Base-by-base conservation (phyloP, 208 protist genomes). In the Wallacemonas sp. region DNA sequence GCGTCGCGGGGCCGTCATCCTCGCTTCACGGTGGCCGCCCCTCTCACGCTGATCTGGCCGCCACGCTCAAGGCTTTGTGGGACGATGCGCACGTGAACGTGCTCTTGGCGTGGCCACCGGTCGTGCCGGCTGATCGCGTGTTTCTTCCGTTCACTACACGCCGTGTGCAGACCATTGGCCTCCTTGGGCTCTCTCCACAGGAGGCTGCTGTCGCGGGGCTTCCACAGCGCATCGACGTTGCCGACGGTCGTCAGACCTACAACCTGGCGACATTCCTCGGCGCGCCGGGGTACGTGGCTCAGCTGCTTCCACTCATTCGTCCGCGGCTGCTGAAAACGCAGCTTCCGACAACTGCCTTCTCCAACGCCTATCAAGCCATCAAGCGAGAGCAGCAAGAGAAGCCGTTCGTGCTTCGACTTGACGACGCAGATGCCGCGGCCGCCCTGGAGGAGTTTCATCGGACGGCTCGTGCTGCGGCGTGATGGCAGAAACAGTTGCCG, bases 201-300 rank as follows among this genome's bases (percentile, higher is more conserved):
- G 24, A 55, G 9, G 37, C 13, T 33, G 1, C 34, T 27, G 41
- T 22, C 63, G 50, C 27, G 37, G 64, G 42, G 41, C 71, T 76
- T 44, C 85, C 71, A 0, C 50, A 58, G 37, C 8, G 39, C 60
- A 36, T 65, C 44, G 36, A 69, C 9, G 63, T 89, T 24, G 41
- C 38, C n/a, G 83, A 63, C 39, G 33, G 57, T 0, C 63, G 38
- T 1, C 57, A 60, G 45, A 39, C 63, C 29, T 86, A 84, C 65
- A 37, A 74, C 4, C 3, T 85, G n/a, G 62, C 76, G 17, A 4
- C 82, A 4, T 85, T 94, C 53, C 68, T 90, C 10, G 83, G 87
- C 15, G 72, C 75, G 27, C 87, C 87, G 0, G 87, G 87, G 4
- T 94, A 89, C 50, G 41, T 94, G 26, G 58, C 74, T 0, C 29